Base-by-base conservation (phyloP, 768 basidiomycete species). In the Lactifluus subvellereus region DNA sequence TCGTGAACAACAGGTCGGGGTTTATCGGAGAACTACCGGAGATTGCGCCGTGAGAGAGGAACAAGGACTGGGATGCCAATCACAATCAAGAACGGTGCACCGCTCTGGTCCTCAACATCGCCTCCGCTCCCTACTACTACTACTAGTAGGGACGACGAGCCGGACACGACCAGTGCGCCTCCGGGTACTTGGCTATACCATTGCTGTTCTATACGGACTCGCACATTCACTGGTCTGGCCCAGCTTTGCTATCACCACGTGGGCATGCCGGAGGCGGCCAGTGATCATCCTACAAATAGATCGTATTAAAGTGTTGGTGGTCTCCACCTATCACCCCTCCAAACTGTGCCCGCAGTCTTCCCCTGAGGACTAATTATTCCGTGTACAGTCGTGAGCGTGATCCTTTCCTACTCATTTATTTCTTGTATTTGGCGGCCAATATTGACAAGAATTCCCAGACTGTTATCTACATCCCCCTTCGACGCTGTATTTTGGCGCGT, bases 401-500 rank as follows among this genome's bases (percentile, higher is more conserved):
- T 53, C 42, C 32, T 57, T 50, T 13, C 13, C 32, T 32, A 7
- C 9, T 52, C 53, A 7, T 22, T 27, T 14, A 16, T n/a, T n/a
- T 53, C 22, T n/a, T 14, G 9, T 22, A 13, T 56, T 8, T 40
- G 14, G 38, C 38, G 2, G 10, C 50, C 11, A 3, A 54, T 32
- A 54, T 48, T 59, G n/a, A 59, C 54, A 5, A 45, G 16, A 16
- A 27, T 16, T 53, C 42, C 40, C 5, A 60, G 63, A 53, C 50
- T 38, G 53, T 56, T 57, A 66, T 66, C 62, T 38, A 53, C 47
- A n/a, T 42, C 27, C 42, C 2, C 2, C 37, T n/a, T 54, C 33
- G 48, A 62, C 65, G 62, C 65, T 64, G 59, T 47, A 20, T 58
- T 50, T 51, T 38, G 54, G 64, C 59, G 47, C 62, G 56, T 35